Base-by-base conservation (phyloP, 768 basidiomycete genomes). In the Boletus subcaerulescens region DNA sequence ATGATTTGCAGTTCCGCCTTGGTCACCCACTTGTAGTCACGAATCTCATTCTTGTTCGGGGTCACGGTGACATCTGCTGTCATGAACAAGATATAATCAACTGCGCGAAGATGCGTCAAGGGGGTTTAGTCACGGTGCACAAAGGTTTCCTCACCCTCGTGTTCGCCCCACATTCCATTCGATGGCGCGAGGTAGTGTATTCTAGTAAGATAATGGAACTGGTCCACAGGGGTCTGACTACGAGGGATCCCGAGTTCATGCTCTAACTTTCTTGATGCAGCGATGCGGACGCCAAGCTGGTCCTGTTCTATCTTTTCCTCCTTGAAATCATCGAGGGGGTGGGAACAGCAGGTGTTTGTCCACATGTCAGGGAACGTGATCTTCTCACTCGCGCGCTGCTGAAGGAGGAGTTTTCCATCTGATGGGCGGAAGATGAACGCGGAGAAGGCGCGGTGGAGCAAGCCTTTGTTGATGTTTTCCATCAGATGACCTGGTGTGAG, bases 291-390 rank as follows among this genome's bases (percentile, higher is more conserved):
- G 50, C 95, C 95, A 65, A 82, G 76, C 69, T 97, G 90, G 35
- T 84, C 81, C 60, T 75, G 63, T 72, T 91, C 89, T 9, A 84
- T 70, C 74, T 87, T 92, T 74, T 93, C 88, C 60, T 83, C 81
- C 57, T 87, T 88, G 60, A 93, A 91, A 73, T 98, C 97, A 62
- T 91, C 86, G 47, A 99, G 78, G 17, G 96, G 96, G 68, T 99
- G 96, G 22, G 92, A 94, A 75, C 96, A 99, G 71, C 97, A 99
- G 9, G 97, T 98, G 73, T 99, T 99, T 32, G 97, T 99, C 97
- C 97, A 99, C 94, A 98, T 94, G 64, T 91, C 82, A 6, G 97
- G 97, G 76, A 99, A 99, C 8, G 97, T 99, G 68, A 99, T 99
- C 78, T 99, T 99, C 76, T 96, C 94, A n/a, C 86, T 79, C 18